Conservation (phyloP, 352 stramenopile species). For the Phytophthora citricola region DNA sequence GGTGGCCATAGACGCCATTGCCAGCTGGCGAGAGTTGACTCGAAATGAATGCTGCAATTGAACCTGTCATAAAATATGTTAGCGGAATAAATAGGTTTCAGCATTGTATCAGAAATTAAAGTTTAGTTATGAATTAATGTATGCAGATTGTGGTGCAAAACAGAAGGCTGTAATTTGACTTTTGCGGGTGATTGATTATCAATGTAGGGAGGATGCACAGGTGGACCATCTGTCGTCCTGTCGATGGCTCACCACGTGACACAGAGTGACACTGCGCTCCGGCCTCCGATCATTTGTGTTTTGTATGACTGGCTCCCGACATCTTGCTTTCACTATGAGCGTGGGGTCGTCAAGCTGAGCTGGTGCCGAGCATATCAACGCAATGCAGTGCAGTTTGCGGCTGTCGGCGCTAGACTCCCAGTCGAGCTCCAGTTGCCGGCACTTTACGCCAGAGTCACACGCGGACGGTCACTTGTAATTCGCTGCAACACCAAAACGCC, state of each 20-base stretch:
- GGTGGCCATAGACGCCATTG: conserved; percentile 18
- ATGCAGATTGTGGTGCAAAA: not conserved
- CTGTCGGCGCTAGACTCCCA: not conserved
- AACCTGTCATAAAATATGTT: not conserved
- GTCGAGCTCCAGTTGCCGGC: conserved; percentile 1
- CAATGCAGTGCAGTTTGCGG: not conserved
- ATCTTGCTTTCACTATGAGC: conserved; percentile 21
- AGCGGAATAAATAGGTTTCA: not conserved
- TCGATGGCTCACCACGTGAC: conserved; percentile 15
- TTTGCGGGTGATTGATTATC: not conserved
- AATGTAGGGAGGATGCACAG: not conserved
- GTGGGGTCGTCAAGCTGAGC: conserved; percentile 11
- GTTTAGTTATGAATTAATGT: not conserved
- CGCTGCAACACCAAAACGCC: conserved; percentile 22
- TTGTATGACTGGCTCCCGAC: conserved; percentile 19
- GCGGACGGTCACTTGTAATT: not conserved
- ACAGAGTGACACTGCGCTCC: conserved; percentile 1
- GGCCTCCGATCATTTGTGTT: conserved; percentile 15
- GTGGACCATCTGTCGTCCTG: conserved; percentile 14
- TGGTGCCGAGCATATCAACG: conserved; percentile 13
- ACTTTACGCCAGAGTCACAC: conserved; percentile 36
- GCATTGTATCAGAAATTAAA: not conserved
- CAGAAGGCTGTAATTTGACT: not conserved
- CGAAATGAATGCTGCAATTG: conserved; percentile 11
- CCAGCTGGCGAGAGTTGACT: conserved; percentile 19